Base-by-base conservation (phyloP, 2,329 filamentous ascomycete genomes). In the Colletotrichum sp. region DNA sequence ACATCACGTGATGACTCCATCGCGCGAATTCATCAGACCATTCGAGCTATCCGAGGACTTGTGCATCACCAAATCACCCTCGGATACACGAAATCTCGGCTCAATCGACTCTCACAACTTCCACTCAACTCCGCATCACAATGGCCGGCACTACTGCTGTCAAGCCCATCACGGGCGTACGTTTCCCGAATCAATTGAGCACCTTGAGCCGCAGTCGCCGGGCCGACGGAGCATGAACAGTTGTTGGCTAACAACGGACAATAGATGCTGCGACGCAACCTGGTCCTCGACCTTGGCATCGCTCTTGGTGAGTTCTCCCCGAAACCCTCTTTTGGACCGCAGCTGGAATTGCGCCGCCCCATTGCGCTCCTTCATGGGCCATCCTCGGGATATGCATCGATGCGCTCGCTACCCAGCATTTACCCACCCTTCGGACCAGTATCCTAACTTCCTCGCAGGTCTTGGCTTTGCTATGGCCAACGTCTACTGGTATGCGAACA, bases 251-350 rank as follows among this genome's bases (percentile, higher is more conserved):
- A 85, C 85, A 84, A 86, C 84, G 79, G 78, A 76, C 77, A 63
- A 69, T 19, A 92, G 90, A 92, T 92, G 88, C 89, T 92, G 84
- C 89, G 90, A 85, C 88, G 90, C 84, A 87, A 87, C 83, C 89
- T 92, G 83, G 86, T 92, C 81, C 83, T 88, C 79, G 90, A 92
- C 82, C 86, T 92, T 76, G 81, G 85, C 74, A 88, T 92, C 82
- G 89, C 86, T 78, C 86, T 92, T 75, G 89, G 90, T 92, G 87
- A 77, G 90, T 86, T 7, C 22, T 44, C 32, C 19, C 29, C 59
- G 25, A 29, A 59, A 29, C 9, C 22, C 15, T 59, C 19, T 22
- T 13, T 44, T 22, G 22, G 13, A 19, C 25, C 34, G 16, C 19
- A 13, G 12, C 59, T n/a, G 16, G 59, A 13, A 15, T 11, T 32